phyloP scores from a whole-genome alignment of 148 eudicot genomes.

The Oxyria digyna region DNA sequence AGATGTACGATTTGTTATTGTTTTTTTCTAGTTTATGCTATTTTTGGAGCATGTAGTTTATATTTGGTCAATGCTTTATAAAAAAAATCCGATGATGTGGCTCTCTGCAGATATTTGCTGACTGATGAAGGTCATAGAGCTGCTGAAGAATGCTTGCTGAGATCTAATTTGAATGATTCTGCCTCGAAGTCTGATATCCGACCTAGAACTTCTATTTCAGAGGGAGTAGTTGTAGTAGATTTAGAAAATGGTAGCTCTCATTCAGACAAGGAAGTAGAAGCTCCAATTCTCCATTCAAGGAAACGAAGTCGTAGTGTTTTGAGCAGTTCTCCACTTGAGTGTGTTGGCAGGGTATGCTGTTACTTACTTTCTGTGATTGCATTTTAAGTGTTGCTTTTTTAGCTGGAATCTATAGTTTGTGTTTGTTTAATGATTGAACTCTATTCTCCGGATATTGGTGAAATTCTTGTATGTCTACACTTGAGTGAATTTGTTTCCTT shows the following conservation, averaged over 20 bases:
- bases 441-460: background rate
- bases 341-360: constrained; percentile 48
- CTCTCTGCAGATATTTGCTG: constrained; percentile 63
- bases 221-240: constrained; percentile 18
- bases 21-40: background rate
- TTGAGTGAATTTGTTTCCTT: background rate
- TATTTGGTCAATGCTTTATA: background rate
- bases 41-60: background rate
- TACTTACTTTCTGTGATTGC: background rate
- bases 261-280: constrained; percentile 17
- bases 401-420: background rate
- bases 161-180: constrained; percentile 54
- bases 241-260: constrained; percentile 18
- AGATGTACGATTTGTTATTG: background rate
- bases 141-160: constrained; percentile 66
- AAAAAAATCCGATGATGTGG: background rate
- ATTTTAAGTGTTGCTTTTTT: background rate
- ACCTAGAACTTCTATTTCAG: constrained; percentile 13
- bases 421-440: background rate
- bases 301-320: constrained; percentile 13
- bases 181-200: constrained; percentile 14
- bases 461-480: too few relatives aligned
- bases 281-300: constrained; percentile 16
- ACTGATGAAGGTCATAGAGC: constrained; percentile 60
- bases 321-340: constrained; percentile 36